Base-by-base conservation (phyloP, 73 alveolate species). In the Symbiodinium pilosum region DNA sequence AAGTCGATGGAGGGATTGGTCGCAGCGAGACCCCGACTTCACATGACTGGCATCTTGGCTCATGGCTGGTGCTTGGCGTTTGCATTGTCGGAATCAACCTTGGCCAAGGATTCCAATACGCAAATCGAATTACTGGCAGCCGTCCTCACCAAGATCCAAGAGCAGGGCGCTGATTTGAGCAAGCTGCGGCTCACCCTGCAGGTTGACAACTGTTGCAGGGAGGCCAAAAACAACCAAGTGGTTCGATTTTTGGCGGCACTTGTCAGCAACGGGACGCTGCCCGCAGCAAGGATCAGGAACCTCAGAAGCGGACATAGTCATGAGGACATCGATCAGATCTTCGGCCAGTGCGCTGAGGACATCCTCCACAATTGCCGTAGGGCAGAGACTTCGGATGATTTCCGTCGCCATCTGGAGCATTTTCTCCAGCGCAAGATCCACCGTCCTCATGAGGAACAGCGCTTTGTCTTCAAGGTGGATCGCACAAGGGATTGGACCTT, bases 241-340 rank as follows among this genome's bases (percentile, higher is more conserved):
- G 5, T 39, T 1, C 64, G 43, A 0, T 87, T 52, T 24, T 39
- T 87, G 4, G 28, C 36, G 1, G 34, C 41, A 36, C 40, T 54
- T 3, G 94, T 87, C 21, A 54, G 85, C 28, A 36, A 18, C 4
- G 94, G 94, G 0, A 0, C 30, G 68, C 12, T 6, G 11, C 44
- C 6, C 43, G 84, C 41, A n/a, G 68, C 84, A 20, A 1, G 47
- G 4, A 26, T 87, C 3, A 6, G 47, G 3, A n/a, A 26, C 11
- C 43, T 87, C 36, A 5, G 94, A 0, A 39, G 71, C 0, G 94
- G 94, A 20, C 94, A 87, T 38, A 56, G 86, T 5, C 94, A 87
- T 32, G 94, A 87, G 41, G 94, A 87, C 34, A 30, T 87, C 4
- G 94, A 87, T 34, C 94, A 87, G 38, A 47, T 18, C 14, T 87